These are phyloP conservation scores for Apophysomyces ossiformis DNA, from an alignment of 371 early-diverging fungal species.

Conservation along the genomic window DNA sequence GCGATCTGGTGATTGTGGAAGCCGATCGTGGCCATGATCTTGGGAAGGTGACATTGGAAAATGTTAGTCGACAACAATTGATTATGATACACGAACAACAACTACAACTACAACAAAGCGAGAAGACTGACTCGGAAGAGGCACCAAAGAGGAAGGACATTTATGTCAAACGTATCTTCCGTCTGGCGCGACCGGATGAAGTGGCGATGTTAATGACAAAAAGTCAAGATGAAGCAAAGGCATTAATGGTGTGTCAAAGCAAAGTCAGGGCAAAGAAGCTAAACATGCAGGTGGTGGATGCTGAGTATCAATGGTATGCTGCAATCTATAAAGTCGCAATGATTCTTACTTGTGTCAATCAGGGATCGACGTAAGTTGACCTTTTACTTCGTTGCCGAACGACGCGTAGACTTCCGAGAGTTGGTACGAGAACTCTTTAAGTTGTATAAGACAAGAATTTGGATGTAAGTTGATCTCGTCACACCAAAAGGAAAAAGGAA, in stretches of 20 bases:
- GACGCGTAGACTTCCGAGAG: conserved; percentile 98
- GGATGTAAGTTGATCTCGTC: conserved; percentile 81
- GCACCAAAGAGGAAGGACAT: conserved; percentile 20
- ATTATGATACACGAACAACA: conserved; percentile 21
- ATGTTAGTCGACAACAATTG: conserved; percentile 25
- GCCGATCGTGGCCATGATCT: conserved; percentile 97
- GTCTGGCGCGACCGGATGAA: conserved; percentile 81
- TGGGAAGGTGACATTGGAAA: conserved; percentile 72
- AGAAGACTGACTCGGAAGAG: conserved; percentile 36
- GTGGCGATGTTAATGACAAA: conserved; percentile 80
- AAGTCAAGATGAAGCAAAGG: conserved; percentile 89
- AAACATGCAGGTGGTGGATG: conserved; percentile 96
- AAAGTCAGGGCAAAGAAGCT: conserved; percentile 90
- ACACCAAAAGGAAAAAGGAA: neutral
- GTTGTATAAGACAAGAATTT: conserved; percentile 98
- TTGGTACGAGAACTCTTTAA: conserved; percentile 98
- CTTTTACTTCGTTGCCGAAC: conserved; percentile 94
- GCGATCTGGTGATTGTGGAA: conserved; percentile 92
- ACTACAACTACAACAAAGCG: conserved; percentile 65
- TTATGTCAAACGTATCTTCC: conserved; percentile 69
- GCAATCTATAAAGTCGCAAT: neutral
- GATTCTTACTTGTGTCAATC: conserved; percentile 1
- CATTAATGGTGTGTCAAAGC: conserved; percentile 85
- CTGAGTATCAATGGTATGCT: conserved; percentile 94
- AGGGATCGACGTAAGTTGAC: conserved; percentile 96